Percentiles rank a stretch among this genome's conserved stretches.
These are phyloP conservation scores for Venturia carpophila DNA, from an alignment of 2,329 filamentous ascomycete genomes.

Conservation along the genomic window DNA sequence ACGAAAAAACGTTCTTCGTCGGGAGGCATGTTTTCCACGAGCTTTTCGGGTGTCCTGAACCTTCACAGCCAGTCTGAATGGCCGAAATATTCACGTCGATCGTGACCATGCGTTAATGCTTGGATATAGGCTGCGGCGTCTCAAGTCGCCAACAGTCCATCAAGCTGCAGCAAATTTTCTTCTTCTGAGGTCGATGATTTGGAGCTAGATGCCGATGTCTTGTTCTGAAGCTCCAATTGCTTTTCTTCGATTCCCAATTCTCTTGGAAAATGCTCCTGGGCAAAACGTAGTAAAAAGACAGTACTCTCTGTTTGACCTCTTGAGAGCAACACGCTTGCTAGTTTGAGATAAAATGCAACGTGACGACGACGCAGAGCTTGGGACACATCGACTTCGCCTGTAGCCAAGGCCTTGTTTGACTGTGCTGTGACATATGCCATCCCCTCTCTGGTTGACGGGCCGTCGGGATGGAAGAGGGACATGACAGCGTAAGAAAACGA, in stretches of 20 bases:
- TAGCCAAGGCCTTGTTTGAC: neutral
- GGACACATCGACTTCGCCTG: neutral
- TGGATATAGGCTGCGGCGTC: neutral
- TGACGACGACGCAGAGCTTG: neutral
- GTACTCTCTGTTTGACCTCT: neutral
- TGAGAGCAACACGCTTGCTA: neutral
- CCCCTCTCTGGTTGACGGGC: neutral
- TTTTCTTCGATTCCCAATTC: conserved; percentile 12
- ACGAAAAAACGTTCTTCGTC: neutral
- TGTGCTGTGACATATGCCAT: conserved; percentile 2
- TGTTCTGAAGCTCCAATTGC: neutral
- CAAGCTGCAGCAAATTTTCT: conserved; percentile 11
- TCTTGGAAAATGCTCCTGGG: conserved; percentile 12
- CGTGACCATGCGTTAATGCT: neutral
- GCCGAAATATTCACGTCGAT: neutral
- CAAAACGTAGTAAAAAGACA: conserved; percentile 7
- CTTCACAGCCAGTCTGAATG: neutral
- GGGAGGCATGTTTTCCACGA: neutral
- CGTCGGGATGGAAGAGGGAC: conserved; percentile 12
- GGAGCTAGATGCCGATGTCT: neutral
- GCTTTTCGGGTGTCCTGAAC: neutral
- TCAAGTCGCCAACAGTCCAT: conserved; percentile 4
- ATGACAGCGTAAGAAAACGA: neutral
- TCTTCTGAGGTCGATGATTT: neutral
- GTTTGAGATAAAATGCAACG: conserved; percentile 9